Evolutionary conservation across 352 stramenopile genomes (phyloP).

Genomic region (Phytopythium ostracodes): DNA sequence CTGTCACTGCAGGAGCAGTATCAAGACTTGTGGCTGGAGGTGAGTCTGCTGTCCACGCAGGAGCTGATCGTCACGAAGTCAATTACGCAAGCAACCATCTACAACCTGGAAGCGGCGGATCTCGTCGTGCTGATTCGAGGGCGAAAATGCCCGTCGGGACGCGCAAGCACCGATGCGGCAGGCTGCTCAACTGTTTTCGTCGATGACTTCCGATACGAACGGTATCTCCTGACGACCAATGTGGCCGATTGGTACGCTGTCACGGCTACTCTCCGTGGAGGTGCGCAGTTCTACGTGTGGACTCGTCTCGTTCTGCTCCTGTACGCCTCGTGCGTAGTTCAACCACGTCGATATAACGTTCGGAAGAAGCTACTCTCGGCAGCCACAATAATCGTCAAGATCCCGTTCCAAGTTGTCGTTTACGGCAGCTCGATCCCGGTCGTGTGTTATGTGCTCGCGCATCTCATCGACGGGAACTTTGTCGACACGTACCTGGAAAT

Average conservation of each 20-base stretch:
- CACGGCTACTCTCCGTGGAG: conserved; percentile 21
- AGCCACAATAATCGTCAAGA: conserved; percentile 16
- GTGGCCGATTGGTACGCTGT: conserved; percentile 28
- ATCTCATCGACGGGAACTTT: conserved; percentile 26
- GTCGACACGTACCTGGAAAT: conserved; percentile 17
- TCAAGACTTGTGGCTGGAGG: conserved; percentile 21
- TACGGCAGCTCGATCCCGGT: conserved; percentile 34
- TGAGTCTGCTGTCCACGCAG: conserved; percentile 18
- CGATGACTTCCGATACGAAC: conserved; percentile 54
- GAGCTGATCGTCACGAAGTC: conserved; percentile 8
- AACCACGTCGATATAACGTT: not conserved
- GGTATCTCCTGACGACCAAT: conserved; percentile 27
- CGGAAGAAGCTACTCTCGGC: not conserved
- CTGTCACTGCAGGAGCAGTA: conserved; percentile 14
- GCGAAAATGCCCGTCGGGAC: conserved; percentile 5
- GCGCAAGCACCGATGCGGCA: not conserved
- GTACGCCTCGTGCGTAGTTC: conserved; percentile 17
- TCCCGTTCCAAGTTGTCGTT: conserved; percentile 35
- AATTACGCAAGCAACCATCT: conserved; percentile 3
- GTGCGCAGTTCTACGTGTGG: conserved; percentile 45
- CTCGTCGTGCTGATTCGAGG: conserved; percentile 26
- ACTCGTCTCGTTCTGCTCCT: conserved; percentile 32
- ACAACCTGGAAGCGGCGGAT: conserved; percentile 16
- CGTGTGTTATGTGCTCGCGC: conserved; percentile 19
- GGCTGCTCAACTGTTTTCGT: conserved; percentile 33